These are phyloP conservation scores for Monosporozyma aerobia DNA, from an alignment of 805 yeast genomes.

Conservation along the genomic window DNA sequence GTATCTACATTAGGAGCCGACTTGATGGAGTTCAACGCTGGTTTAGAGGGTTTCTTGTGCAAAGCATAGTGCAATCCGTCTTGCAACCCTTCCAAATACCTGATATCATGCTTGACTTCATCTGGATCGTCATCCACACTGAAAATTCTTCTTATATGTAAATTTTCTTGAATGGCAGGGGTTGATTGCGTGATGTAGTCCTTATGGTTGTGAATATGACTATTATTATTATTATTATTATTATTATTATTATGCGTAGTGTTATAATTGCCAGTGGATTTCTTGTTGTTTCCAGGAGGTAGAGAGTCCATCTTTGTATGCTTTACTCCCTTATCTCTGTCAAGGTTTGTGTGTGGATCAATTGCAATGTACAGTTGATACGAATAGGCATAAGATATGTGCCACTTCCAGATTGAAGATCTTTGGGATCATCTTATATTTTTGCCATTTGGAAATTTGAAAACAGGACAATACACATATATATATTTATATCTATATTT, in stretches of 20 bases:
- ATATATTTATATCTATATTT: too few species aligned
- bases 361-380: too few species aligned
- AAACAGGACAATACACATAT: too few species aligned
- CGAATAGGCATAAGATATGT: too few species aligned
- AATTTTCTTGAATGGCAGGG: neutral
- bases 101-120: slow-evolving; percentile 55
- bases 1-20: slow-evolving; percentile 3
- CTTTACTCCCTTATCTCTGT: neutral
- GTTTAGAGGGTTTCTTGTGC: slow-evolving; percentile 11
- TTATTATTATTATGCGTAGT: neutral
- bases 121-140: slow-evolving; percentile 78
- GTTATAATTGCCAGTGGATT: too few species aligned
- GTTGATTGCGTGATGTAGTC: neutral
- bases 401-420: too few species aligned
- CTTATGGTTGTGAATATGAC: too few species aligned
- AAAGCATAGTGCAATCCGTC: slow-evolving; percentile 54
- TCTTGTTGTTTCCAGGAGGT: neutral
- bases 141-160: slow-evolving; percentile 34
- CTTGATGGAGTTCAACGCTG: neutral
- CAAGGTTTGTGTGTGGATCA: too few species aligned
- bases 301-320: neutral
- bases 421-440: too few species aligned
- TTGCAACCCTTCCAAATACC: slow-evolving; percentile 61
- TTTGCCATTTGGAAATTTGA: too few species aligned
- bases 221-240: neutral